phyloP scores from a whole-genome alignment of 805 yeast genomes.

The Ogataea sp. region DNA sequence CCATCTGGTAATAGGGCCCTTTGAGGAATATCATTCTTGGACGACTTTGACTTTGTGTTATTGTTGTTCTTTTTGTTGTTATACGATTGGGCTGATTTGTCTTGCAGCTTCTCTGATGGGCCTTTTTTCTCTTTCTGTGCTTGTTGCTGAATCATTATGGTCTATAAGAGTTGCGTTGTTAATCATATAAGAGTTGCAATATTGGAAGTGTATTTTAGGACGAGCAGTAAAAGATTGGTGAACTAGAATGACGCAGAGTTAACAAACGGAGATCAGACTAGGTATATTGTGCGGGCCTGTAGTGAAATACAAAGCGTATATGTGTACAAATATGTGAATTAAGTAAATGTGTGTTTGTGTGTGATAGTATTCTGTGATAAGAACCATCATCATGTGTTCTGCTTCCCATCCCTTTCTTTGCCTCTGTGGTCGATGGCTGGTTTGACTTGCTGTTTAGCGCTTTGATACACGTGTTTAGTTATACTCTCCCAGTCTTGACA shows the following conservation, averaged over 20 bases:
- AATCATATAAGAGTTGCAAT: neutral
- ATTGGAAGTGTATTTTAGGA: neutral
- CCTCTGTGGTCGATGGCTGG: too few relatives aligned
- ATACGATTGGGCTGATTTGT: neutral
- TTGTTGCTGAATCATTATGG: constrained; percentile 14
- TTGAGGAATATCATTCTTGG: constrained; percentile 19
- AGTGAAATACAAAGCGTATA: neutral
- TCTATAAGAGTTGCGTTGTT: constrained; percentile 1
- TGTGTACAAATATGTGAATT: neutral
- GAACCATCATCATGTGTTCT: too few relatives aligned
- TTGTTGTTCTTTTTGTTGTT: constrained; percentile 39
- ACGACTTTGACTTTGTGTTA: constrained; percentile 36
- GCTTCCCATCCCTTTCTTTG: too few relatives aligned
- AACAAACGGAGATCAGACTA: neutral
- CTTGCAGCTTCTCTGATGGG: neutral
- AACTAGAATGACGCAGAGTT: too few relatives aligned
- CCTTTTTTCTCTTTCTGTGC: constrained; percentile 8
- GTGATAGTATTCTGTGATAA: too few relatives aligned
- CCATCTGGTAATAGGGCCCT: constrained; percentile 15
- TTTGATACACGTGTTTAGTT: too few relatives aligned
- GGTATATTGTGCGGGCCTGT: neutral
- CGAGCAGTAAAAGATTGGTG: too few relatives aligned
- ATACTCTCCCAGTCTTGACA: too few relatives aligned
- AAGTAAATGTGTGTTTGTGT: too few relatives aligned
- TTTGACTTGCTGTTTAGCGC: too few relatives aligned